Base-by-base conservation (phyloP, 2,329 filamentous ascomycete species). In the Raffaelea ambrosiae region DNA sequence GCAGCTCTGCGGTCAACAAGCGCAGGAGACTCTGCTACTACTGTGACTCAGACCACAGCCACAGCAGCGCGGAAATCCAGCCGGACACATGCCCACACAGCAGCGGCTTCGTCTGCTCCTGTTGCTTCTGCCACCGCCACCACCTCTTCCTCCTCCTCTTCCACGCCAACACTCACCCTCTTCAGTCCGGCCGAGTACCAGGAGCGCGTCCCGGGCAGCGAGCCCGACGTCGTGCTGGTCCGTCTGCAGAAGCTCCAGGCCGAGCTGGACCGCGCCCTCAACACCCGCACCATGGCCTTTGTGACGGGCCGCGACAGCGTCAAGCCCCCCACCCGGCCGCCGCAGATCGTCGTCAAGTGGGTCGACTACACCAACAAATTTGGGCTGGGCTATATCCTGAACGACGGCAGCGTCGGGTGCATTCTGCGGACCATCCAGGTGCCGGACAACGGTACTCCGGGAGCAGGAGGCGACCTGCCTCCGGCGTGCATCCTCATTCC, bases 361-460 rank as follows among this genome's bases (percentile, higher is more conserved):
- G 87, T 93, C 7, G 87, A 93, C 61, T 93, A 93, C 63, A 88
- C 86, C 50, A 88, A 89, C 64, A 89, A 89, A 61, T 88, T 89
- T 61, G 87, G 87, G 13, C 74, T 93, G 16, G 87, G 87, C 33
- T 93, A 91, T 59, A 88, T 91, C 49, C 70, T 93, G 47, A 87
- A 87, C 52, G 85, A 91, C 54, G 86, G 87, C 26, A 88, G 82
- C 52, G 82, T 90, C 19, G 87, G 86, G 16, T 89, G 84, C 54
- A 78, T 84, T 43, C 67, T 81, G 44, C 70, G 73, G 21, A 76
- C 75, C 49, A 75, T 81, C 46, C 72, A 74, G 22, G n/a, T n/a
- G n/a, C n/a, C 46, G 13, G 43, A 44, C 31, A 18, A 20, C 13
- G 72, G 72, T 2, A 69, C 69, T 1, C 69, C 74, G 44, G 74